These are phyloP conservation scores for Trypanosoma congolense DNA, from an alignment of 208 protist genomes.

Conservation along the genomic window DNA sequence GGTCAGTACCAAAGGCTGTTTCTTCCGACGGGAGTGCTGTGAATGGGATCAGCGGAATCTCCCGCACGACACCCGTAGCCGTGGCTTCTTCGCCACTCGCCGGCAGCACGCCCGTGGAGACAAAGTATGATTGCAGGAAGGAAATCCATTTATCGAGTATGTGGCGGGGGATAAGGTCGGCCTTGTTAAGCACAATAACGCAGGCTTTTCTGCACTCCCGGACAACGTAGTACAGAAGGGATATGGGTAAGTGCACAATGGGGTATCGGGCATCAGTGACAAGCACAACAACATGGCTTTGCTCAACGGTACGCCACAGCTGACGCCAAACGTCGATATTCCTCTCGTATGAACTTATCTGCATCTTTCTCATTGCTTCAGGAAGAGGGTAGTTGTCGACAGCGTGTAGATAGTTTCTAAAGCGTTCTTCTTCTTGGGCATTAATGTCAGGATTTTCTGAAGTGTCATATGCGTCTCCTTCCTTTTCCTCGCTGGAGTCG, in stretches of 20 bases:
- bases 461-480: not conserved
- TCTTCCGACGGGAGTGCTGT: conserved; percentile 60
- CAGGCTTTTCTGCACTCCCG: conserved; percentile 80
- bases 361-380: conserved; percentile 17
- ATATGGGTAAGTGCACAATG: conserved; percentile 91
- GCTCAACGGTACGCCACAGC: conserved; percentile 96
- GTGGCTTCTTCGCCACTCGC: conserved; percentile 7
- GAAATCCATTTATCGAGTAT: conserved; percentile 59
- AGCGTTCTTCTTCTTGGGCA: conserved; percentile 41
- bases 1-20: conserved; percentile 36
- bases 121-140: conserved; percentile 68
- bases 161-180: conserved; percentile 73
- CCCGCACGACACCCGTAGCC: conserved; percentile 11
- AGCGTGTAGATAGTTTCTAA: conserved; percentile 34
- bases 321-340: conserved; percentile 98
- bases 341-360: conserved; percentile 92
- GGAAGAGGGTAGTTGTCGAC: conserved; percentile 51
- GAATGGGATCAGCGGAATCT: conserved; percentile 68
- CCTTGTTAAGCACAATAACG: conserved; percentile 95
- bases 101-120: conserved; percentile 29
- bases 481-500: not conserved
- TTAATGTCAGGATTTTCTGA: conserved; percentile 14
- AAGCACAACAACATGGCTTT: conserved; percentile 92
- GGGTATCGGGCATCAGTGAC: conserved; percentile 94
- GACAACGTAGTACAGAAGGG: conserved; percentile 89